Base-by-base conservation (phyloP, 208 protist genomes). In the Leishmania mexicana region DNA sequence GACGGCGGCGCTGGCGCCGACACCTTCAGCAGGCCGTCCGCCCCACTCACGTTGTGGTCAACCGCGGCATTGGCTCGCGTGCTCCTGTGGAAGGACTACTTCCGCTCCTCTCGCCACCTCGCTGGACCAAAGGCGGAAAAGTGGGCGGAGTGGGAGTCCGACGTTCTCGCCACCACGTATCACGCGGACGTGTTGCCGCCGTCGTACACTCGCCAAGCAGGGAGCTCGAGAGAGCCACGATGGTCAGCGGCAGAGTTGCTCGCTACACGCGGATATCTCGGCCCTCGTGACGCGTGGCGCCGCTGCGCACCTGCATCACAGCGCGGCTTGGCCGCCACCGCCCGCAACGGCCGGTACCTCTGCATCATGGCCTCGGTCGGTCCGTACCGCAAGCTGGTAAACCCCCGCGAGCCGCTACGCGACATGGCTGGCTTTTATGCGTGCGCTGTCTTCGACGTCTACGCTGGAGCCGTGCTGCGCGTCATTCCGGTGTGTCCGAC, bases 321-420 rank as follows among this genome's bases (percentile, higher is more conserved):
- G 74, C 79, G 78, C 35, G 64, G 83, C 40, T 83, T 95, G 62
- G 70, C 84, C 40, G 88, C 88, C 49, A 92, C 83, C n/a, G 86
- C 90, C 19, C 54, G 75, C 58, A 94, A 96, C 75, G 93, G 93
- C 0, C 93, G 93, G 57, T 96, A 94, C 72, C 86, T 95, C 21
- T 90, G 84, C 79, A 84, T 96, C 64, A 89, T 92, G 84, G 87
- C 91, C 42, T 81, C 91, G n/a, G 86, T 94, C 17, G 93, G 93
- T 21, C 93, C 93, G 5, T 84, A 85, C 47, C 91, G 93, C 13
- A 81, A 84, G 74, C 77, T 86, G 40, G 47, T 88, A n/a, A 83
- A 87, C 51, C 76, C 80, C 28, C 81, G 79, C 47, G 79, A 81
- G 60, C 88, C 90, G 31, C 87, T 96, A 21, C 58, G 88, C 67